A percentile compares a stretch with the other conserved stretches of the same genome.
These are phyloP conservation scores for Bassia scoparia DNA, from an alignment of 148 eudicot genomes.

Conservation along the genomic window DNA sequence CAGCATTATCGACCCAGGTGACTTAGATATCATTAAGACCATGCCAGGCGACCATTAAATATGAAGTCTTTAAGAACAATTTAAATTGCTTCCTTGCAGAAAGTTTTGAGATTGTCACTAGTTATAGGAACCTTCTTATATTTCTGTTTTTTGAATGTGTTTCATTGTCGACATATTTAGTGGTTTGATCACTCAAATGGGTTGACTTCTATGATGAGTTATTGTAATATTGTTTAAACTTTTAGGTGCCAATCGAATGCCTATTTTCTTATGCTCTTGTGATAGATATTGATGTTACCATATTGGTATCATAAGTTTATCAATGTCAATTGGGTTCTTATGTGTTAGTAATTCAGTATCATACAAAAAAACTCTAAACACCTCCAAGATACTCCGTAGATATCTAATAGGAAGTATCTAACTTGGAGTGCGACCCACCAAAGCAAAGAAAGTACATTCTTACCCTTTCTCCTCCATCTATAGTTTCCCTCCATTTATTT, in stretches of 20 bases:
- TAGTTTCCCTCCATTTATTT: too few relatives aligned
- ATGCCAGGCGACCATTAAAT: conserved; percentile 48
- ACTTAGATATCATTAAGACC: conserved; percentile 65
- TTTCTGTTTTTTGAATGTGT: neutral
- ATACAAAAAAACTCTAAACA: too few relatives aligned
- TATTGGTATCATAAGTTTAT: too few relatives aligned
- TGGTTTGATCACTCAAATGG: conserved; percentile 17
- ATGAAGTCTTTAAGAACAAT: neutral
- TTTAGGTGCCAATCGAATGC: neutral
- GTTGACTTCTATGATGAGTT: neutral
- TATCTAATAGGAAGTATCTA: too few relatives aligned
- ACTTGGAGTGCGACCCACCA: too few relatives aligned
- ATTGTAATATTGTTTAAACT: neutral
- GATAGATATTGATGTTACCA: too few relatives aligned
- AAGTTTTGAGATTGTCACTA: conserved; percentile 22
- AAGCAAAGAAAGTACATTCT: too few relatives aligned
- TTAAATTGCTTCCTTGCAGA: conserved; percentile 15
- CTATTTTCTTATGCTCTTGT: neutral
- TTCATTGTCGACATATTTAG: conserved; percentile 22
- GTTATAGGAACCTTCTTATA: conserved; percentile 18
- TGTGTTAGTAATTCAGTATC: too few relatives aligned
- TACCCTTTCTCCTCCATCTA: too few relatives aligned
- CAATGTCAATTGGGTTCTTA: too few relatives aligned
- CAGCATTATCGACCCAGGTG: conserved; percentile 59
- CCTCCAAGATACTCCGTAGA: too few relatives aligned